Evolutionary conservation across 2,329 filamentous ascomycete genomes (phyloP).

Genomic region (Lachnellula willkommii): DNA sequence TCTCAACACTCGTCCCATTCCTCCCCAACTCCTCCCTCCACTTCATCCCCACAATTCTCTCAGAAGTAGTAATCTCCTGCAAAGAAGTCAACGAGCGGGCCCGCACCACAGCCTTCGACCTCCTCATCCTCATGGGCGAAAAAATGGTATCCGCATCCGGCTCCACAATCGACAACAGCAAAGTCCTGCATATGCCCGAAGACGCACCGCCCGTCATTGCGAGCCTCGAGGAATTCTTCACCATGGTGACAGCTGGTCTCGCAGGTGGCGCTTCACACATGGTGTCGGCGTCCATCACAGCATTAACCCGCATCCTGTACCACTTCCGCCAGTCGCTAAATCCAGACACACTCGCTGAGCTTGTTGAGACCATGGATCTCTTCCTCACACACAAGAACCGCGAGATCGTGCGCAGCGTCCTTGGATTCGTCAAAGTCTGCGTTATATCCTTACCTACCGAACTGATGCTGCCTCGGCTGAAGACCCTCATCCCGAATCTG

Average conservation of each 20-base stretch:
- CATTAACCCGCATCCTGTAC: constrained; percentile 86
- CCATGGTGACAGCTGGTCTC: constrained; percentile 94
- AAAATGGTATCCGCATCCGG: constrained; percentile 64
- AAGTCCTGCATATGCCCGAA: constrained; percentile 79
- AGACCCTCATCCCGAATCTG: constrained; percentile 76
- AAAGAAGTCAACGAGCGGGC: constrained; percentile 98
- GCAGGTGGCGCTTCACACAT: constrained; percentile 92
- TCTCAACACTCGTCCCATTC: constrained; percentile 73
- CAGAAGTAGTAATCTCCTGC: constrained; percentile 91
- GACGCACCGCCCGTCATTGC: constrained; percentile 73
- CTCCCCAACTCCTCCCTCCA: constrained; percentile 75
- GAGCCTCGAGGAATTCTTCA: constrained; percentile 91
- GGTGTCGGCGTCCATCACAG: constrained; percentile 95
- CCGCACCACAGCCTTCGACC: constrained; percentile 79
- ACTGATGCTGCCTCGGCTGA: constrained; percentile 71
- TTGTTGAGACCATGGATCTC: constrained; percentile 91
- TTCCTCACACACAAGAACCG: constrained; percentile 96
- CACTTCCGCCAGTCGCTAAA: constrained; percentile 74
- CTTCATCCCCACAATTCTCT: constrained; percentile 86
- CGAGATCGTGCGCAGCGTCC: constrained; percentile 89
- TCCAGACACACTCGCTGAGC: constrained; percentile 66
- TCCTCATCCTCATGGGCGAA: constrained; percentile 83
- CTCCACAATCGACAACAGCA: constrained; percentile 74
- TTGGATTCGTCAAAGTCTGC: constrained; percentile 96
- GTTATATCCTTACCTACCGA: constrained; percentile 78